Evolutionary conservation across 192 early-diverging fungal genomes (phyloP), one percentile per base, ranked within the genome.

Genomic region (Powellomyces hirtus): DNA sequence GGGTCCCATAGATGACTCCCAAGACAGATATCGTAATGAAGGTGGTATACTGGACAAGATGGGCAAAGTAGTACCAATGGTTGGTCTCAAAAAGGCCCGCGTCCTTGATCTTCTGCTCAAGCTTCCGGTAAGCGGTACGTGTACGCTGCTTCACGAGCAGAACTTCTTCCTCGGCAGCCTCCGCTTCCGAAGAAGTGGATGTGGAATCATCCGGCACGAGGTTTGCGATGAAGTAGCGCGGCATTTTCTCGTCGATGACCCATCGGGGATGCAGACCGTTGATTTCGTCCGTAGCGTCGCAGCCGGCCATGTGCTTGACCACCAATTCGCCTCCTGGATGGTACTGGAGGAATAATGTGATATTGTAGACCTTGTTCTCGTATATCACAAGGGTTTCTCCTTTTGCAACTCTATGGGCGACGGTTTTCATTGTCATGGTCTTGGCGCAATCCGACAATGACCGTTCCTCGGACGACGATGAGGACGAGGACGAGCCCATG

Each of bases 271-370:
- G 96, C 77, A 94, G 84, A 36, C 85, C 86, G 27, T 85, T 77
- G 62, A 94, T 91, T 67, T 90, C 94, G 76, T 95, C 94, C 0
- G 96, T 96, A 18, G 93, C 92, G 72, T 98, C 94, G 20, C 58
- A 40, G 45, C 82, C 96, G 33, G 89, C 81, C 82, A 92, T 87
- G 77, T 96, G 91, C 74, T 81, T 75, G 40, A 98, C 86, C 55
- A 91, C 92, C n/a, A 95, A 80, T 40, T 89, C 88, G 30, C 96
- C 96, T 51, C 96, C 96, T 0, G 96, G 96, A 69, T 98, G 96
- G 64, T 82, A 83, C 71, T 88, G 84, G 68, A 65, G 44, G 66
- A 75, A 85, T 63, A 75, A 77, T 75, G 84, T 93, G 20, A 95
- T 81, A 75, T 92, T 90, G 85, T 94, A 95, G 61, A 96, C 94